A percentile compares a stretch with the other conserved stretches of the same genome.
phyloP scores from a whole-genome alignment of 2,329 filamentous ascomycete genomes.

The Microcyclosporella mali region DNA sequence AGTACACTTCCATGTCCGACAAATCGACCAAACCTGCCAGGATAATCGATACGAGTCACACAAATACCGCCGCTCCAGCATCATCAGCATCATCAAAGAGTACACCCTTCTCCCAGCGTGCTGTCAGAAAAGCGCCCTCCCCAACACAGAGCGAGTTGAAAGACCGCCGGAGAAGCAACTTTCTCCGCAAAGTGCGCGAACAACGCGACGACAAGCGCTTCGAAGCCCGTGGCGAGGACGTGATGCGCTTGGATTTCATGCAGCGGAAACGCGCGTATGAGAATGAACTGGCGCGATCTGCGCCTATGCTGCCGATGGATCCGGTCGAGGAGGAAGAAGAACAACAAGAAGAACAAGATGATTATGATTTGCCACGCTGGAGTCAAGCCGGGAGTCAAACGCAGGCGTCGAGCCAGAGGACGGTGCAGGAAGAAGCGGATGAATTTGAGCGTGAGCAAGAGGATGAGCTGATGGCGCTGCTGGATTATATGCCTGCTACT shows the following conservation, averaged over 20 bases:
- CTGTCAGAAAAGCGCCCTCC: slow-evolving; percentile 57
- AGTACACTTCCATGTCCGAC: slow-evolving; percentile 16
- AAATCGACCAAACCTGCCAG: background rate
- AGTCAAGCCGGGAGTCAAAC: slow-evolving; percentile 1
- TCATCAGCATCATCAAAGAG: background rate
- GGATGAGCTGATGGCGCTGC: slow-evolving; percentile 40
- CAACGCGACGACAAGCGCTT: slow-evolving; percentile 42
- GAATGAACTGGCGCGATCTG: slow-evolving; percentile 37
- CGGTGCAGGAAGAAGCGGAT: slow-evolving; percentile 31
- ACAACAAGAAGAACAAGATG: too few species aligned
- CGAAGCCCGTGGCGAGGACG: slow-evolving; percentile 43
- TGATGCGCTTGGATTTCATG: slow-evolving; percentile 44
- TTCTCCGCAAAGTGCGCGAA: slow-evolving; percentile 54
- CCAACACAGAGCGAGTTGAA: slow-evolving; percentile 55
- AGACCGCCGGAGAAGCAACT: slow-evolving; percentile 60
- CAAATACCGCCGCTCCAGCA: slow-evolving; percentile 1
- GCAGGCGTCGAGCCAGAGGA: background rate
- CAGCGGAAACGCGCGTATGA: slow-evolving; percentile 41
- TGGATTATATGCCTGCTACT: slow-evolving; percentile 37
- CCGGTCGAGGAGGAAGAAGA: slow-evolving; percentile 19
- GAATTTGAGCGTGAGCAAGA: slow-evolving; percentile 39
- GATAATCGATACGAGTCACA: background rate
- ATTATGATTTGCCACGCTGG: slow-evolving; percentile 13
- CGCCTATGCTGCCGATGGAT: slow-evolving; percentile 31
- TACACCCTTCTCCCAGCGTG: slow-evolving; percentile 8